Evolutionary conservation across 2,329 filamentous ascomycete genomes (phyloP), one percentile per base, ranked within the genome.

Genomic region (Neofusicoccum kwambonambiense): DNA sequence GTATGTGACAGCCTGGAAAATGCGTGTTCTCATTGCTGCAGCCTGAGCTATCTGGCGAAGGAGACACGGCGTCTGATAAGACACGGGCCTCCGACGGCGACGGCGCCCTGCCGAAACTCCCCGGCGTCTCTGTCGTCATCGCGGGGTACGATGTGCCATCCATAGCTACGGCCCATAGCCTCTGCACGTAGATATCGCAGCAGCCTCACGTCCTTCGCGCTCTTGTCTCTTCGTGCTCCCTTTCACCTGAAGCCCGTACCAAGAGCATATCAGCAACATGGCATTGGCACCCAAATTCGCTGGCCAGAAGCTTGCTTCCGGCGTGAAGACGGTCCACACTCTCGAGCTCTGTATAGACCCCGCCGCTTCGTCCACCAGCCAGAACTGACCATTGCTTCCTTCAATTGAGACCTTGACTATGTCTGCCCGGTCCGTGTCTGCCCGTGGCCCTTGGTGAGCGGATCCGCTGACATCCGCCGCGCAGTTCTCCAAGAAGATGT

Each of bases 281-380:
- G 89, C 90, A 35, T 84, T 93, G 71, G 86, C 90, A 69, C 90
- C 90, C 70, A 91, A 89, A 75, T 92, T 91, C 80, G 89, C 88
- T 15, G 90, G 87, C 68, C 89, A 91, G 73, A 89, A 86, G 76
- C 83, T 92, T n/a, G 80, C 78, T n/a, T 70, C 71, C 41, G 69
- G 72, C 39, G 74, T 79, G 54, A 76, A 79, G 70, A 76, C 80
- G 9, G 73, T 83, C 0, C 82, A 86, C 71, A 85, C 83, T 0
- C 72, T 86, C 35, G 83, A 86, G 69, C 71, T 86, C n/a, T 86
- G 81, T 83, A 76, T 64, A 77, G 47, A 17, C 41, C 44, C 34
- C 31, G 1, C 19, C 37, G 17, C 17, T 11, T 3, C 37, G 2
- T 8, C 12, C 9, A 17, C 2, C 22, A 11, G 17, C 12, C 12